Base-by-base conservation (phyloP, 495 filamentous ascomycete genomes). In the Penicillium cataractarum region DNA sequence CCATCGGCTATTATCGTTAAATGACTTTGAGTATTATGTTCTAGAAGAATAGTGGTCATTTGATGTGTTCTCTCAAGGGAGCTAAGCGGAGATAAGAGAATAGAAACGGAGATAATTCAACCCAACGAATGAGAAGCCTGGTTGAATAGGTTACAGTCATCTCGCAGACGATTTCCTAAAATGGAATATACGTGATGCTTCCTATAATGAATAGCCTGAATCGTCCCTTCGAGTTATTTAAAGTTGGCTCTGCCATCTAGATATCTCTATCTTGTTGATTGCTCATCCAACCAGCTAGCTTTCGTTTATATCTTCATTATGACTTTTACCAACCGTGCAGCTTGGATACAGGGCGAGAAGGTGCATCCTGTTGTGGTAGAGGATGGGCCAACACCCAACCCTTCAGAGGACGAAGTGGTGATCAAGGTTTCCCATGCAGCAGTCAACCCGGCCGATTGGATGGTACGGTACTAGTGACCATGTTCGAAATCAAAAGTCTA, bases 341-440 rank as follows among this genome's bases (percentile, higher is more conserved):
- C 42, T 22, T 46, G 42, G 42, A 8, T 46, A 10, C 42, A 22
- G 9, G 42, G 19, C 0, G 42, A 46, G 21, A 64, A 64, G 39
- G 12, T 50, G 12, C 55, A 29, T 19, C 55, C 63, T 2, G 24
- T 65, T 2, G 24, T 64, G 26, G 44, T 70, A 10, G 61, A 40
- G 7, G 49, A 61, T 6, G 67, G 61, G 6, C 67, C 64, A 29
- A 39, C 33, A 13, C 67, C 67, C 19, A 51, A 57, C 15, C 67
- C 67, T 4, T 10, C 37, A 1, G 64, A 67, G 26, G 56, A 70
- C 12, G 67, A 70, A 37, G 58, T 70, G 0, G 67, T 70, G 9
- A 70, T 70, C 46, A 57, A 70, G 46, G 67, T 70, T 22, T 55
- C 61, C 10, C 67, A 70, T 50, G 61, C 55, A 12, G 61, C 67